Evolutionary conservation across 2,329 filamentous ascomycete species (phyloP).

Genomic region (Biscogniauxia marginata): DNA sequence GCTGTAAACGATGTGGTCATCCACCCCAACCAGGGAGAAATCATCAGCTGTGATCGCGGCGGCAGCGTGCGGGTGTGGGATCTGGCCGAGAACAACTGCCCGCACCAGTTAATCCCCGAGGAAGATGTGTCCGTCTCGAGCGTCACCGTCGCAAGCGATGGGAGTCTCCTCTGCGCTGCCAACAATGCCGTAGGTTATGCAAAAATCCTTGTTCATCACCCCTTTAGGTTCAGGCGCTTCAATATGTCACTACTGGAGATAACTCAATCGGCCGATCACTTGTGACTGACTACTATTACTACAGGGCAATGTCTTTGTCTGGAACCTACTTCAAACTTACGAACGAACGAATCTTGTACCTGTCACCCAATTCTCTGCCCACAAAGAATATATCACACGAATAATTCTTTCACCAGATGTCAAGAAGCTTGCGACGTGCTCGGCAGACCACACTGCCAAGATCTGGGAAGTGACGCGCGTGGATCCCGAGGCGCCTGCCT

Average conservation of each 20-base stretch:
- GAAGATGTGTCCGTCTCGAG: constrained; percentile 92
- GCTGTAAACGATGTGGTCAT: constrained; percentile 99
- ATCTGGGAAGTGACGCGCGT: constrained; percentile 89
- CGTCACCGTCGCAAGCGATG: constrained; percentile 93
- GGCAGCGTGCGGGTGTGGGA: constrained; percentile 97
- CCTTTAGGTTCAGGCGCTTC: background rate
- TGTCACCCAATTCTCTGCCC: constrained; percentile 84
- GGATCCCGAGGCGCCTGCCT: constrained; percentile 38
- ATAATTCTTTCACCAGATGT: constrained; percentile 91
- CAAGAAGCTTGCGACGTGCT: constrained; percentile 90
- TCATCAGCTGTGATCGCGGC: constrained; percentile 91
- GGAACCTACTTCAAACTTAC: constrained; percentile 82
- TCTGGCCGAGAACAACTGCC: constrained; percentile 93
- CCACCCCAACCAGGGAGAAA: constrained; percentile 96
- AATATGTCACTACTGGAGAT: background rate
- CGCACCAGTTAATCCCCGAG: constrained; percentile 92
- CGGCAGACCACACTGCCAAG: constrained; percentile 88
- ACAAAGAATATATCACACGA: constrained; percentile 89
- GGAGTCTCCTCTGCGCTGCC: constrained; percentile 86
- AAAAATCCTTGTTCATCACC: background rate
- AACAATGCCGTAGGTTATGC: constrained; percentile 71
- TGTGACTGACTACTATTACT: background rate
- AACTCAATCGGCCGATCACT: background rate
- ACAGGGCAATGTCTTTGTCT: constrained; percentile 95
- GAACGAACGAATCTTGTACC: constrained; percentile 83